Conservation (phyloP, 345 rosid species). For the Moringa oleifera region DNA sequence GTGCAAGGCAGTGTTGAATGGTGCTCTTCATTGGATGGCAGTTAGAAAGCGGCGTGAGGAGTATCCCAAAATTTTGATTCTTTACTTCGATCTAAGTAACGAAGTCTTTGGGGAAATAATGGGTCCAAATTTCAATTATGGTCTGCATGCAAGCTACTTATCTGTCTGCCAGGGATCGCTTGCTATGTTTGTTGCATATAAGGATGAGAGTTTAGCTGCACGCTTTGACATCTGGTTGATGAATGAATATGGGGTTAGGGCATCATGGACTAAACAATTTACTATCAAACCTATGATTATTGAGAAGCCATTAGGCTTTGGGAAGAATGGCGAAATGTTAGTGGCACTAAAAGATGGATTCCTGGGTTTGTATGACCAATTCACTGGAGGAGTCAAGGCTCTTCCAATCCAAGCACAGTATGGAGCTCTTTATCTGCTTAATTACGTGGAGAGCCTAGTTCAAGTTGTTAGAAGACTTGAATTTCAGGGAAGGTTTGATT, state of each 20-base stretch:
- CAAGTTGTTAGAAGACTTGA: neutral
- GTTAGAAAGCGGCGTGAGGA: neutral
- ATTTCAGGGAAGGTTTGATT: neutral
- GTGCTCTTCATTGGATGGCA: neutral
- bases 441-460: neutral
- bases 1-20: neutral
- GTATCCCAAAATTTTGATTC: neutral
- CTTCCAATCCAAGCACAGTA: neutral
- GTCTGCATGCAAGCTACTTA: neutral
- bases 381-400: neutral
- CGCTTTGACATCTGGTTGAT: slow-evolving; percentile 1
- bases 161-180: neutral
- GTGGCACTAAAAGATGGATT: neutral
- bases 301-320: neutral
- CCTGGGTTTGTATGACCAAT: neutral
- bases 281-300: neutral
- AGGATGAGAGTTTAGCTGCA: neutral
- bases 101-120: neutral
- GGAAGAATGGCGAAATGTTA: neutral
- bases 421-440: neutral
- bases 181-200: neutral
- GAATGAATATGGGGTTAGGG: slow-evolving; percentile 3
- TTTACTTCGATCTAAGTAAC: neutral
- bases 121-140: neutral
- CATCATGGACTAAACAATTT: neutral